Evolutionary conservation across 257 asterid genomes (phyloP), one percentile per base, ranked within the genome.

Genomic region (Plantago elongata): DNA sequence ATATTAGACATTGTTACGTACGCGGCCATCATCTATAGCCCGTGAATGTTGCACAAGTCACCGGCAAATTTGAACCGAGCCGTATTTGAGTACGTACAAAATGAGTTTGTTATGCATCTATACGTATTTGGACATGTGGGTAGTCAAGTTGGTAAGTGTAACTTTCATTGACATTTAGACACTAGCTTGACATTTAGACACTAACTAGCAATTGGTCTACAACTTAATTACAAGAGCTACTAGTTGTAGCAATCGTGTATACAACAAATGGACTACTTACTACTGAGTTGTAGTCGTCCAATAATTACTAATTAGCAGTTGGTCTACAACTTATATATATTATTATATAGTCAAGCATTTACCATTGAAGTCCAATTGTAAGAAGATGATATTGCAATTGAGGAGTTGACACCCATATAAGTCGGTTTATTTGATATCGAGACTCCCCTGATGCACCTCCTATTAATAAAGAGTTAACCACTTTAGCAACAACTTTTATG

Each of bases 151-250:
- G 73, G 55, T 51, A 58, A 37, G 18, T 49, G 74, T 68, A 22
- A 62, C 76, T 78, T 52, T 74, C 83, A 52, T 54, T 75, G 78
- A 78, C 80, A 47, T 63, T 61, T 45, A 9, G 13, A 42, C 27
- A 57, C 42, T 54, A 54, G 50, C 72, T 54, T 75, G 78, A 78
- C 80, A 47, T 63, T 61, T 45, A 9, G 13, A 42, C 27, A 57
- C 42, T 54, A 54, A 37, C 72, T 29, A 67, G 69, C 22, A 17
- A 13, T 76, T 64, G 70, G 45, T 63, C 27, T 54, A 48, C 58
- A 52, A 18, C 40, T 34, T 52, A 3, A 8, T 52, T 18, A 10
- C 29, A n/a, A 48, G 18, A 3, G 2, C 40, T 34, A 34, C 40
- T 34, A 34, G 8, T 34, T 22, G 14, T 15, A 40, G 45, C 51